phyloP scores from a whole-genome alignment of 805 yeast genomes.

The Candida wancherniae region DNA sequence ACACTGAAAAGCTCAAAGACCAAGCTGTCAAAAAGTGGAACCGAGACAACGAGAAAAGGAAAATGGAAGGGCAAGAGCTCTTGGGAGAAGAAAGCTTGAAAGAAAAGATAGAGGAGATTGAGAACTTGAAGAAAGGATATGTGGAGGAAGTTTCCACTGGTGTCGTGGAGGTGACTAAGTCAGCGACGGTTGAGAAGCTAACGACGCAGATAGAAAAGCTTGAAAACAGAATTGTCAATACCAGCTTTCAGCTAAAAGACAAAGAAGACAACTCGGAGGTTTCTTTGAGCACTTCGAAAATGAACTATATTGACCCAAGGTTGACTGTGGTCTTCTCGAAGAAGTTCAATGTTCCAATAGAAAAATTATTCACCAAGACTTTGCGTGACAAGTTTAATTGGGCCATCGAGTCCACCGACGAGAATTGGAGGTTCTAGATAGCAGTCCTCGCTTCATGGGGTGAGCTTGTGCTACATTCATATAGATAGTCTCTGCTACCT shows the following conservation, averaged over 20 bases:
- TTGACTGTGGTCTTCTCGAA: constrained; percentile 85
- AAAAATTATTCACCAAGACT: constrained; percentile 86
- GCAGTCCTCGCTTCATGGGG: too few relatives aligned
- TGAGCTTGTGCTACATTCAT: too few relatives aligned
- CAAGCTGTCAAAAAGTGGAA: constrained; percentile 59
- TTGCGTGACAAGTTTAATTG: constrained; percentile 88
- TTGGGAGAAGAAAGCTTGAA: constrained; percentile 54
- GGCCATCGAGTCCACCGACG: constrained; percentile 92
- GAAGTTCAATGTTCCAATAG: constrained; percentile 83
- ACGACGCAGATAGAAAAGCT: constrained; percentile 65
- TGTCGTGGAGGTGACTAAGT: constrained; percentile 49
- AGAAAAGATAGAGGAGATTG: constrained; percentile 52
- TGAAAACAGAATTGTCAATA: constrained; percentile 65
- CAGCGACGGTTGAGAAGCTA: constrained; percentile 62
- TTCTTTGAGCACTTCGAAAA: constrained; percentile 87
- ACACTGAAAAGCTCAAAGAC: constrained; percentile 63
- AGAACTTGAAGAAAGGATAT: constrained; percentile 48
- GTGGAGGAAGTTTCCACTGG: constrained; percentile 56
- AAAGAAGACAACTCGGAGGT: constrained; percentile 93
- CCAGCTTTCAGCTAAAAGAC: constrained; percentile 75
- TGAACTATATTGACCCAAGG: constrained; percentile 94
- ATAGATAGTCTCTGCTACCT: too few relatives aligned
- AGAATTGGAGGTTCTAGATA: constrained; percentile 76
- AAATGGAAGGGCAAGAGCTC: constrained; percentile 50
- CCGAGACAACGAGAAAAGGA: constrained; percentile 72